Base-by-base conservation (phyloP, 768 basidiomycete genomes). In the Daedalea quercina region DNA sequence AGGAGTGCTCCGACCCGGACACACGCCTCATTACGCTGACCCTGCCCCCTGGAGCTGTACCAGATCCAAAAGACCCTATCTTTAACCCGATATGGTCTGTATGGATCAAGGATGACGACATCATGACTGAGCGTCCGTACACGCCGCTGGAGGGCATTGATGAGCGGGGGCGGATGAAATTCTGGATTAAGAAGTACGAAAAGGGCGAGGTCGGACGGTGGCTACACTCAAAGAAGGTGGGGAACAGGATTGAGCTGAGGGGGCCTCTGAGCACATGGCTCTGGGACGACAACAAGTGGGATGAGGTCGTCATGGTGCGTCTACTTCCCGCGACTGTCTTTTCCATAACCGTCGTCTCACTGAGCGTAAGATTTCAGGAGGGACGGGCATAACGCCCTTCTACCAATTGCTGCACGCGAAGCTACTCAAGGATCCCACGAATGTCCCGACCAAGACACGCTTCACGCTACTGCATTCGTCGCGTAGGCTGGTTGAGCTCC, bases 381-480 rank as follows among this genome's bases (percentile, higher is more conserved):
- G 90, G 24, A 93, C 90, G 3, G 90, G 91, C 25, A 84, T 93
- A 46, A 85, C 90, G 15, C 91, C 90, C 3, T 92, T 93, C 65
- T 82, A 81, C 61, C 90, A 93, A 63, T 73, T 93, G 19, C 72
- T 91, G 53, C 76, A 85, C 60, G 68, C 68, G 7, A 61, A 78
- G 13, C 79, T 90, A 41, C 68, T 62, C 37, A 68, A 19, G 53
- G 60, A 57, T 37, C 56, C 23, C 17, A 51, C 53, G 8, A 15
- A 19, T 6, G 42, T 44, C 15, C 47, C 22, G 3, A 55, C 69
- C 20, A 65, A 64, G 25, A 81, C 86, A 43, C 81, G 77, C 2
- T 85, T 86, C 63, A 90, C 83, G 0, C 67, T 93, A 3, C 70
- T 93, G 23, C 90, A 93, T 57, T 80, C 81, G 9, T 90, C 87